Evolutionary conservation across 2,329 filamentous ascomycete species (phyloP).

Genomic region (Lachnellula cervina): DNA sequence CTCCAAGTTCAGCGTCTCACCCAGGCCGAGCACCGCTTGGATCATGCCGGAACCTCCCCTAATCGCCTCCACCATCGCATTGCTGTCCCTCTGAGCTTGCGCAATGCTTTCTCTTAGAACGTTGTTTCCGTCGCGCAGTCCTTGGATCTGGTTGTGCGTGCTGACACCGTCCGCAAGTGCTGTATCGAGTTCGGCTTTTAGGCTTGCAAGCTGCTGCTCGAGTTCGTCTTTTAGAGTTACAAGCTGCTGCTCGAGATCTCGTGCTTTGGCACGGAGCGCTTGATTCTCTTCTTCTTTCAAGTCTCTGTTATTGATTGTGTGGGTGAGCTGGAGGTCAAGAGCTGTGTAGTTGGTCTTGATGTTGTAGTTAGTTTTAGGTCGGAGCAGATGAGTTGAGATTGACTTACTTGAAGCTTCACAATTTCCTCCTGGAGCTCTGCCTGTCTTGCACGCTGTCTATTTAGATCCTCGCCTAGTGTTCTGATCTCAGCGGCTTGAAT

Average conservation of each 20-base stretch:
- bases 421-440: neutral
- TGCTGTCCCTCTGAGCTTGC: neutral
- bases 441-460: neutral
- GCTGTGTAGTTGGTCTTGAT: neutral
- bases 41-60: conserved; percentile 2
- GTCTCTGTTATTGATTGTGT: neutral
- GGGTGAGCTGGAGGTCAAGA: neutral
- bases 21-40: neutral
- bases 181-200: too few species aligned
- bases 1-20: neutral
- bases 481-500: too few species aligned
- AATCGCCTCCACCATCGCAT: neutral
- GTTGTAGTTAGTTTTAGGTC: neutral
- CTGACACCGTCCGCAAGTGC: too few species aligned
- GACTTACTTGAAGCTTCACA: neutral
- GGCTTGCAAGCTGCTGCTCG: too few species aligned
- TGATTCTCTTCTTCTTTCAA: neutral
- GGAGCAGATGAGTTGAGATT: neutral
- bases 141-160: neutral
- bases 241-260: neutral
- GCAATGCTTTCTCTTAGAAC: neutral
- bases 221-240: neutral
- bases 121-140: neutral
- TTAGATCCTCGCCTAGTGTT: neutral
- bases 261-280: neutral